These are phyloP conservation scores for Lepiota brunneoincarnata DNA, from an alignment of 768 basidiomycete species.

Conservation along the genomic window DNA sequence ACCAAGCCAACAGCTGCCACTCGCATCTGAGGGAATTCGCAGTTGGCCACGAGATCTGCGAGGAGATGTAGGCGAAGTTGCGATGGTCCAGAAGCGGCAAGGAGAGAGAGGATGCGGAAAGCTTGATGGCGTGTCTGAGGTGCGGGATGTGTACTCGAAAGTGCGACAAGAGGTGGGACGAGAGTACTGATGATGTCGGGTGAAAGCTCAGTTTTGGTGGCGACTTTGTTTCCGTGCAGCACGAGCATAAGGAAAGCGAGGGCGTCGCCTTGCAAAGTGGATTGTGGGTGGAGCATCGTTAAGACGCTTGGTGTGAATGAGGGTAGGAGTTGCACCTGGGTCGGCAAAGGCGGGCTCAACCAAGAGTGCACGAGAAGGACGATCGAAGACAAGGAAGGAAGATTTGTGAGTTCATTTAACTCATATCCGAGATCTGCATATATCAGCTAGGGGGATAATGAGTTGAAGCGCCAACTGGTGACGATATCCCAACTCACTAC, in stretches of 20 bases:
- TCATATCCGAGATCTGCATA: conserved; percentile 32
- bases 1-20: conserved; percentile 67
- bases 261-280: conserved; percentile 57
- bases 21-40: conserved; percentile 62
- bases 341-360: neutral
- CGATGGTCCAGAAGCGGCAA: conserved; percentile 47
- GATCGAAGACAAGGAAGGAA: conserved; percentile 30
- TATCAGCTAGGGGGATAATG: conserved; percentile 26
- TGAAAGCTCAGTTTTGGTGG: conserved; percentile 24
- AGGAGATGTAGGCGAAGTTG: conserved; percentile 53
- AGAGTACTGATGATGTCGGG: conserved; percentile 49
- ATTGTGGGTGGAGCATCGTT: conserved; percentile 41
- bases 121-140: conserved; percentile 54
- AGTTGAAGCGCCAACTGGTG: neutral
- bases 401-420: conserved; percentile 11
- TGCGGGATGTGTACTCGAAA: conserved; percentile 65
- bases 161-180: conserved; percentile 44
- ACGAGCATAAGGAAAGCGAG: conserved; percentile 51
- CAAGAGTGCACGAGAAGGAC: conserved; percentile 35
- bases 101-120: conserved; percentile 56
- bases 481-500: conserved; percentile 24
- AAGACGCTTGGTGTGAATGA: conserved; percentile 42
- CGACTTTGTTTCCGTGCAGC: conserved; percentile 23
- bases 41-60: conserved; percentile 46
- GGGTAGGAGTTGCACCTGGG: conserved; percentile 21